Evolutionary conservation across 1,284 basidiomycete species (phyloP), one percentile per base, ranked within the genome.

Genomic region (Malassezia furfur): DNA sequence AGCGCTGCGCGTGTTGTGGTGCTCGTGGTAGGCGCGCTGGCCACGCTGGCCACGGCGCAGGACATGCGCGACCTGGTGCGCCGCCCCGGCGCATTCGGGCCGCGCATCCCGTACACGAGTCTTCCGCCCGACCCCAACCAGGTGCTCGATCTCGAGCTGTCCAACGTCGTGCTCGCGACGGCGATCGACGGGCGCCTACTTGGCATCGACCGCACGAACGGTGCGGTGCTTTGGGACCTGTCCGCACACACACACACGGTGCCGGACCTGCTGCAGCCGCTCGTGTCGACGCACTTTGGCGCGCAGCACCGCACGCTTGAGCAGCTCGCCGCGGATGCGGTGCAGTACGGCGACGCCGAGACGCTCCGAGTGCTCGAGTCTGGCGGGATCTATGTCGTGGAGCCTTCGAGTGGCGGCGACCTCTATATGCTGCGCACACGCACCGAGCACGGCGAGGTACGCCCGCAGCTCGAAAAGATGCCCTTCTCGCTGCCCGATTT

Each of bases 111-210:
- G n/a, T 55, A 50, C 19, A 46, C 53, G 15, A 22, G 34, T 14
- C 21, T 56, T 8, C 54, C 49, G 31, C n/a, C 46, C 9, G 54
- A 48, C 8, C 54, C 53, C 5, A 12, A 35, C 30, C 36, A 36
- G 3, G 5, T 41, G 22, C 30, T 32, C 22, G 80, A 83, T 57
- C 76, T 84, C 15, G 79, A 83, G 31, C 78, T 89, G 5, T 76
- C 87, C 60, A 85, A 88, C 68, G 81, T 87, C 41, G 83, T 89
- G 44, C 80, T 93, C 11, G 81, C 89, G 12, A 86, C 89, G 3
- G 87, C 87, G 8, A 82, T 91, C n/a, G 90, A 93, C 75, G 90
- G 89, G 22, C 85, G 84, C 58, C 84, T 93, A 44, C 87, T 90
- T 77, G 89, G 87, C 0, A 78, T 93, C 59, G 87, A 89, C 70